phyloP scores from a whole-genome alignment of 1,139 yeast species.

The Sugiyamaella grinbergsii region DNA sequence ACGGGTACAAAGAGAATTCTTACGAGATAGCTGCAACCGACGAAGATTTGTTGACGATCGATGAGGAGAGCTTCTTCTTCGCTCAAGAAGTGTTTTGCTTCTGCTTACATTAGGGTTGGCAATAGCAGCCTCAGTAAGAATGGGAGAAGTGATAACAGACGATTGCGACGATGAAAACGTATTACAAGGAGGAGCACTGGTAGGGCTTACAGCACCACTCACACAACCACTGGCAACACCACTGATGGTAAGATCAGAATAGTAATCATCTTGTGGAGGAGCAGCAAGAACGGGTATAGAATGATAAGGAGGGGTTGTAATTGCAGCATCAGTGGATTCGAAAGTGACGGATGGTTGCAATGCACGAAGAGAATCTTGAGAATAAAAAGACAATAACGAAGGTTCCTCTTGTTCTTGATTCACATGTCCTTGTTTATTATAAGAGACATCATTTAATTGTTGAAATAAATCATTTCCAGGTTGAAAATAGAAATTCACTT shows the following conservation, averaged over 20 bases:
- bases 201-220: slow-evolving; percentile 14
- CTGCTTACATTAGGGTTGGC: slow-evolving; percentile 14
- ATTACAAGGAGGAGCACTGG: slow-evolving; percentile 7
- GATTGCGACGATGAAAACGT: slow-evolving; percentile 8
- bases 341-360: slow-evolving; percentile 16
- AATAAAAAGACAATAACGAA: not conserved
- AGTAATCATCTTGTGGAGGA: slow-evolving; percentile 9
- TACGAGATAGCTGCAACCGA: slow-evolving; percentile 16
- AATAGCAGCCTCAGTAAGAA: slow-evolving; percentile 8
- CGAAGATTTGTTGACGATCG: slow-evolving; percentile 20
- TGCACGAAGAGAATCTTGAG: slow-evolving; percentile 3
- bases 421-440: not conserved
- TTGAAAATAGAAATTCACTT: slow-evolving; percentile 7
- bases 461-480: slow-evolving; percentile 3
- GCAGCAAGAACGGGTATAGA: slow-evolving; percentile 10
- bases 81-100: slow-evolving; percentile 20
- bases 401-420: not conserved
- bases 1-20: slow-evolving; percentile 10
- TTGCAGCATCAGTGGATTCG: not conserved
- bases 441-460: not conserved
- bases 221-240: slow-evolving; percentile 6
- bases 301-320: not conserved
- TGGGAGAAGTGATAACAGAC: slow-evolving; percentile 10
- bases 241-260: slow-evolving; percentile 9
- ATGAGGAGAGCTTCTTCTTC: slow-evolving; percentile 19